These are phyloP conservation scores for Oropetium thomaeum DNA, from an alignment of 176 grass and related monocot species.

Conservation along the genomic window DNA sequence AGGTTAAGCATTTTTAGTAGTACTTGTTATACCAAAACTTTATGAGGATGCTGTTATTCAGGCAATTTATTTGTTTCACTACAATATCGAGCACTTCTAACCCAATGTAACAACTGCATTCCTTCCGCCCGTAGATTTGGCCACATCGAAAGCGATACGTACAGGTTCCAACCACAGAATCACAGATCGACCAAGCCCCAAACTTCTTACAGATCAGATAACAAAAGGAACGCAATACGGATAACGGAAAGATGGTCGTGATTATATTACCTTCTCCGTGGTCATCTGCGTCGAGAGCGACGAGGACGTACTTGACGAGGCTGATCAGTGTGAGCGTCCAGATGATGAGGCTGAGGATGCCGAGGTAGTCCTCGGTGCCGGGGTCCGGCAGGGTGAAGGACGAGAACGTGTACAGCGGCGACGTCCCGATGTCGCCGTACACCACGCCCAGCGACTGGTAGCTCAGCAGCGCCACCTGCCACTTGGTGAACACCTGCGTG, in stretches of 20 bases:
- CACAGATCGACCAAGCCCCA: background rate
- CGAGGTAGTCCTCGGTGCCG: conserved; percentile 41
- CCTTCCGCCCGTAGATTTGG: no score
- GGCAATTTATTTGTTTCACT: no score
- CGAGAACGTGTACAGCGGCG: conserved; percentile 77
- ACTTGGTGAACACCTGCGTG: conserved; percentile 45
- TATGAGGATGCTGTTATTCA: no score
- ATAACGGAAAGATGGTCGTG: background rate
- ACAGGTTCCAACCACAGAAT: background rate
- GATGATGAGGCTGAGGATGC: conserved; percentile 70
- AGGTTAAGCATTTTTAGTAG: no score
- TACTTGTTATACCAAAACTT: no score
- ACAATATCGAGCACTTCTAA: no score
- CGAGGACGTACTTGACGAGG: conserved; percentile 65
- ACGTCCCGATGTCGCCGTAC: conserved; percentile 77
- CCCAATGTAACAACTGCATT: no score
- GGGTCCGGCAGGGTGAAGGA: conserved; percentile 48
- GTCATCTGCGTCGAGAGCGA: conserved; percentile 67
- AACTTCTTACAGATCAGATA: background rate
- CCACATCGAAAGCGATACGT: background rate
- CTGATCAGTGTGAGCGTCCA: conserved; percentile 75
- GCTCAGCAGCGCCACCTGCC: conserved; percentile 45
- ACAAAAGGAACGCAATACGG: background rate
- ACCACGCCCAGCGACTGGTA: conserved; percentile 81
- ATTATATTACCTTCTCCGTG: conserved; percentile 64